phyloP scores from a whole-genome alignment of 1,284 basidiomycete species.

The Pholiota adiposa region DNA sequence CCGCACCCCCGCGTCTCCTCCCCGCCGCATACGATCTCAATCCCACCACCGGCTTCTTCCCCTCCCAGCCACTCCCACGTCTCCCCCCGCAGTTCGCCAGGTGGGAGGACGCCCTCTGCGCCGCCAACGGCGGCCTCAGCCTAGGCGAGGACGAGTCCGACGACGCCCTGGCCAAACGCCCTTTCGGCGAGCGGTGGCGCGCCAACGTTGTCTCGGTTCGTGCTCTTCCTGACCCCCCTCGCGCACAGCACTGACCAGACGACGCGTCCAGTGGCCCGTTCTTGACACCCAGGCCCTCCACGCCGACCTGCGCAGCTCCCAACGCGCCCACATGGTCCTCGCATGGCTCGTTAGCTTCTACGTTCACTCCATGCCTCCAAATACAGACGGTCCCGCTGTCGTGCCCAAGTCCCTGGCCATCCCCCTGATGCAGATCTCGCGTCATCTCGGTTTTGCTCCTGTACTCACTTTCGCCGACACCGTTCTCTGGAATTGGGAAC shows the following conservation, averaged over 20 bases:
- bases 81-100: constrained; percentile 60
- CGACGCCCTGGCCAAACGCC: constrained; percentile 51
- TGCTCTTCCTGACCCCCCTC: constrained; percentile 19
- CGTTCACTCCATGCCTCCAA: constrained; percentile 74
- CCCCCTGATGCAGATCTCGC: constrained; percentile 82
- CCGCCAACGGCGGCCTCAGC: constrained; percentile 60
- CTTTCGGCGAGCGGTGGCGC: constrained; percentile 71
- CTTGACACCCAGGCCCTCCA: constrained; percentile 60
- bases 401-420: constrained; percentile 81
- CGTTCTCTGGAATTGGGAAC: constrained; percentile 93
- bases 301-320: constrained; percentile 60
- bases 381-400: constrained; percentile 40
- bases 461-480: constrained; percentile 96
- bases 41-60: constrained; percentile 86
- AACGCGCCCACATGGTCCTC: constrained; percentile 89
- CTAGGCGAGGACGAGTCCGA: constrained; percentile 64
- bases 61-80: constrained; percentile 64
- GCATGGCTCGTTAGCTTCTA: constrained; percentile 92
- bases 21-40: constrained; percentile 74
- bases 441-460: constrained; percentile 83
- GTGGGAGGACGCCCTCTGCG: constrained; percentile 76
- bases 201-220: constrained; percentile 62
- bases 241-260: constrained; percentile 13
- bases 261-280: constrained; percentile 63
- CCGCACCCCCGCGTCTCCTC: constrained; percentile 33